A percentile compares a stretch with the other conserved stretches of the same genome.
These are phyloP conservation scores for Aureobasidium sp. DNA, from an alignment of 2,329 filamentous ascomycete species.

Conservation along the genomic window DNA sequence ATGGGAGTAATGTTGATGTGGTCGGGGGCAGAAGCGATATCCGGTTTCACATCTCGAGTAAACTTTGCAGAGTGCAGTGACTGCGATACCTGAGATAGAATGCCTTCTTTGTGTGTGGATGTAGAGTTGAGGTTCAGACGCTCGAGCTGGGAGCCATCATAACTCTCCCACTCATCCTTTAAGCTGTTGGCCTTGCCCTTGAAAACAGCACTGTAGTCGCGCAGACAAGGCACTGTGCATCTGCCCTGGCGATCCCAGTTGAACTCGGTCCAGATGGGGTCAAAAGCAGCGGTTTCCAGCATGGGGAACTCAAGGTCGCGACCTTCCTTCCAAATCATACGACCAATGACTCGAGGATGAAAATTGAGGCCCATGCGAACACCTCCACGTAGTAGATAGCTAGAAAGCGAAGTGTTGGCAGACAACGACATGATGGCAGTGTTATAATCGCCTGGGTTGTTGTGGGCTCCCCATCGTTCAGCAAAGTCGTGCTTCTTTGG, in stretches of 20 bases:
- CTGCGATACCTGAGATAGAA: neutral
- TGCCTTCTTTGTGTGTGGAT: neutral
- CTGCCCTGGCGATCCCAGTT: slow-evolving; percentile 46
- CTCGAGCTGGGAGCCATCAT: slow-evolving; percentile 37
- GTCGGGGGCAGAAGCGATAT: neutral
- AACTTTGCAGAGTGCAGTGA: slow-evolving; percentile 10
- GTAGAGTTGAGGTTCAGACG: slow-evolving; percentile 23
- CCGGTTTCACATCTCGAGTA: neutral
- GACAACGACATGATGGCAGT: slow-evolving; percentile 51
- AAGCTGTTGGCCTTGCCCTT: slow-evolving; percentile 40
- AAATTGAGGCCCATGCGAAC: slow-evolving; percentile 53
- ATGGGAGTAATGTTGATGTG: slow-evolving; percentile 15
- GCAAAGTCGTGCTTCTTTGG: slow-evolving; percentile 47
- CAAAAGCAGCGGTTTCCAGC: slow-evolving; percentile 51
- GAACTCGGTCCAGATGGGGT: slow-evolving; percentile 52
- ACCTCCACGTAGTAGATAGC: slow-evolving; percentile 48
- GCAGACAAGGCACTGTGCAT: slow-evolving; percentile 49
- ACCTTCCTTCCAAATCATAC: slow-evolving; percentile 51
- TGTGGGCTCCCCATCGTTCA: slow-evolving; percentile 49
- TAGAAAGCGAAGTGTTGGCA: slow-evolving; percentile 49
- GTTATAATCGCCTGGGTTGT: slow-evolving; percentile 47
- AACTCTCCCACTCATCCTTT: slow-evolving; percentile 49
- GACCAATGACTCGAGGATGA: slow-evolving; percentile 48
- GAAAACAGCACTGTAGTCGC: slow-evolving; percentile 48
- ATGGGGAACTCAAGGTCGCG: slow-evolving; percentile 48